Evolutionary conservation across 2,329 filamentous ascomycete species (phyloP), one percentile per base, ranked within the genome.

Genomic region (Penicillium sp.): DNA sequence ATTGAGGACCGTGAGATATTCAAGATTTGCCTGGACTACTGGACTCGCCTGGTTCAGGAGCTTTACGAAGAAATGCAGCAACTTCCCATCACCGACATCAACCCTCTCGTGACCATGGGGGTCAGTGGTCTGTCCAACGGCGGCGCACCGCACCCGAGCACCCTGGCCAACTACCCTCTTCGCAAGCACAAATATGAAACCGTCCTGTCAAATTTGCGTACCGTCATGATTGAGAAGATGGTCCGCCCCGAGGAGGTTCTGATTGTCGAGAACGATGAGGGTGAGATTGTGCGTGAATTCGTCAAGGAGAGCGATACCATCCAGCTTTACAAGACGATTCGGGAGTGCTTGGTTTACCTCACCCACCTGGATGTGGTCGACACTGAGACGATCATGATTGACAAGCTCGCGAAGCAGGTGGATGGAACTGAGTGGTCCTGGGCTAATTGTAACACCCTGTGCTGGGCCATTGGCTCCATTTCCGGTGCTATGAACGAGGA

Each of bases 181-280:
- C 89, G 96, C 64, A 99, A 99, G 83, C 94, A 99, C 85, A 98
- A 97, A 81, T 99, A 98, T 79, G 89, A 90, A 67, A 93, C 97
- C 75, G 91, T 99, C 22, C 83, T 99, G 54, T 94, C 94, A 10
- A 98, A 97, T 77, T 84, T 99, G 60, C 90, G 95, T 68, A 91
- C 94, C 26, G 95, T 99, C 68, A 99, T 99, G 95, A 98, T 99
- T 65, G 95, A 99, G 82, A 97, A 97, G 84, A 99, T 99, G 95
- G 95, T 99, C 35, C 88, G 93, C 47, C 95, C 95, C 0, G 95
- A 99, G 80, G 96, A 99, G 80, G 96, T 99, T 9, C 80, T 99
- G 70, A 96, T 99, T 73, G 95, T 99, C n/a, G 95, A 99, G 80
- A 99, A 99, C 77, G 95, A 99, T 66, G 95, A 99, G 79, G 95